Conservation (phyloP, 768 basidiomycete genomes). For the Gloeopeniophorella convolvens region DNA sequence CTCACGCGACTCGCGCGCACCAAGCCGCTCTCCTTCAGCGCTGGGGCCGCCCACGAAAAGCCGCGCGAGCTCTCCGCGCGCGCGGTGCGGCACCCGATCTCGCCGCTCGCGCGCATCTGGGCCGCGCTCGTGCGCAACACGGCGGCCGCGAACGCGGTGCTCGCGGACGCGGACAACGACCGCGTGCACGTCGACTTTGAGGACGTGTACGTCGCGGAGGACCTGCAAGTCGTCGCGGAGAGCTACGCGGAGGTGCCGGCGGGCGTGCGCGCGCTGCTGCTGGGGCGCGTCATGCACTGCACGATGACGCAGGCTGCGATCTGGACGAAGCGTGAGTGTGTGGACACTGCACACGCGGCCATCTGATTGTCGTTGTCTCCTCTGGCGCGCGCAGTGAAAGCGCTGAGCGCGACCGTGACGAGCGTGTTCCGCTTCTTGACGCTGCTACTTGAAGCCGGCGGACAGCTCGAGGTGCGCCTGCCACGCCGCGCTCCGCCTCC, state of each 20-base stretch:
- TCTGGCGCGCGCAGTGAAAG: constrained; percentile 7
- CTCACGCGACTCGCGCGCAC: constrained; percentile 7
- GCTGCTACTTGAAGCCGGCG: neutral
- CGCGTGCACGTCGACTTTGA: constrained; percentile 4
- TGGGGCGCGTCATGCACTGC: constrained; percentile 11
- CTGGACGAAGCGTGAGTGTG: constrained; percentile 15
- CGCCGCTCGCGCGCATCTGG: constrained; percentile 19
- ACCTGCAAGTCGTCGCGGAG: constrained; percentile 3
- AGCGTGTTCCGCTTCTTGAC: constrained; percentile 12
- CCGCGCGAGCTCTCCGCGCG: constrained; percentile 14
- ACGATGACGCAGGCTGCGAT: constrained; percentile 10
- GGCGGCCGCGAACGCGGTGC: constrained; percentile 8
- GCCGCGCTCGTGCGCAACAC: constrained; percentile 10
- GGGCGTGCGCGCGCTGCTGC: constrained; percentile 12
- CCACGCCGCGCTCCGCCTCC: too few species aligned
- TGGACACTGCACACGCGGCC: too few species aligned
- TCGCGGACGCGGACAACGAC: constrained; percentile 8
- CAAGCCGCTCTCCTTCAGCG: constrained; percentile 2
- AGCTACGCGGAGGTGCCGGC: constrained; percentile 15
- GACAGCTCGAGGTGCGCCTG: constrained; percentile 13
- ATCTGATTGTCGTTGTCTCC: neutral
- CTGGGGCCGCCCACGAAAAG: neutral
- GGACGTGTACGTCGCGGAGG: constrained; percentile 8
- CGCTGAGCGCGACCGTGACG: constrained; percentile 1
- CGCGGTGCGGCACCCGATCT: constrained; percentile 18